These are phyloP conservation scores for Russula emetica DNA, from an alignment of 768 basidiomycete species.

Conservation along the genomic window DNA sequence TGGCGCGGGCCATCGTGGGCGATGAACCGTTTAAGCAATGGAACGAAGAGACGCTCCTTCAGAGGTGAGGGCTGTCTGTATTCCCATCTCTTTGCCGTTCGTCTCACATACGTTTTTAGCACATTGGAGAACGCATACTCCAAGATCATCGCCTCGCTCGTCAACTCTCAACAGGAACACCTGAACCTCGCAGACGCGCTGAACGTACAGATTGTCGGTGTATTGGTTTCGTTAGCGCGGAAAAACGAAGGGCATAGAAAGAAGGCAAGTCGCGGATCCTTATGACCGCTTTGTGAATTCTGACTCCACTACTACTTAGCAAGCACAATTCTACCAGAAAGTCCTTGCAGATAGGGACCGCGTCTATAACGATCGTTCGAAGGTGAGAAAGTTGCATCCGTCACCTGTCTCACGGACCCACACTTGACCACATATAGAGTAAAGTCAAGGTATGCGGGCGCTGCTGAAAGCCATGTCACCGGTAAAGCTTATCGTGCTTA, in stretches of 20 bases:
- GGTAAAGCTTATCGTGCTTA: conserved; percentile 32
- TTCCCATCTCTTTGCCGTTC: background rate
- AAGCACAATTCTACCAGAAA: conserved; percentile 67
- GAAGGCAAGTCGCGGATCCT: conserved; percentile 44
- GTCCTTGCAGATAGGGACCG: conserved; percentile 66
- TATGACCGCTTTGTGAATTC: conserved; percentile 14
- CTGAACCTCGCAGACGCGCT: conserved; percentile 59
- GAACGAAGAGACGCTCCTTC: conserved; percentile 47
- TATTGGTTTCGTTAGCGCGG: conserved; percentile 54
- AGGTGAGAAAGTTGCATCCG: conserved; percentile 45
- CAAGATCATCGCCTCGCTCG: conserved; percentile 58
- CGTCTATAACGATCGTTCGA: conserved; percentile 59
- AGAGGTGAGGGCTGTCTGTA: conserved; percentile 44
- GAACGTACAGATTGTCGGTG: conserved; percentile 56
- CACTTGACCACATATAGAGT: conserved; percentile 37
- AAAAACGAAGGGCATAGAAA: conserved; percentile 63
- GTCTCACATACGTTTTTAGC: conserved; percentile 38
- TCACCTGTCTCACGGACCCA: conserved; percentile 8
- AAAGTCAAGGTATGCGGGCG: conserved; percentile 54
- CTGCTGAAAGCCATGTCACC: conserved; percentile 1
- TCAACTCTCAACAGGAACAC: conserved; percentile 64
- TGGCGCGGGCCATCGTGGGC: conserved; percentile 55
- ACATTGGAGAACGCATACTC: conserved; percentile 70
- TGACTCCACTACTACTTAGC: conserved; percentile 38
- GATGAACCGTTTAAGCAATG: conserved; percentile 61